Evolutionary conservation across 345 rosid species (phyloP), one percentile per base, ranked within the genome.

Genomic region (Populus alba): DNA sequence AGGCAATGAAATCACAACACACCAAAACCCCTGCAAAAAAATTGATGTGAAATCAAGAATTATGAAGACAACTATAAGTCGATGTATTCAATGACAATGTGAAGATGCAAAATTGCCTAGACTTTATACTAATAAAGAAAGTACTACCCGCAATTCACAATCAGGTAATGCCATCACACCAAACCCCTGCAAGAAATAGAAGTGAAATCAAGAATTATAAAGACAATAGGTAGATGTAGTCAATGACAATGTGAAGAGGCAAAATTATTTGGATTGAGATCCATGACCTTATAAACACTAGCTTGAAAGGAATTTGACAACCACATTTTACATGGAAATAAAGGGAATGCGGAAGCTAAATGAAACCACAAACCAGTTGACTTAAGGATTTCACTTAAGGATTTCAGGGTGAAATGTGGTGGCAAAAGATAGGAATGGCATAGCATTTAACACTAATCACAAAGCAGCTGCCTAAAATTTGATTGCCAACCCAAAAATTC

Each of bases 111-210:
- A 29, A 11, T 11, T 38, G 43, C 1, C 43, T 18, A 33, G 31
- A 22, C 37, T 15, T 29, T 29, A 68, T 41, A 71, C 63, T 43
- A 71, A 45, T 25, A 33, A 43, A 27, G 22, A 6, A 45, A 47
- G 59, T 7, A 35, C 43, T 45, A 63, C 51, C 43, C 74, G 63
- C 66, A 71, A 71, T 79, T 79, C 78, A 72, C 77, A 79, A 59
- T 39, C 68, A 16, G 59, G 33, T 74, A n/a, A 66, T 7, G 38
- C 17, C 45, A 12, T 65, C 35, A 51, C 59, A 72, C 59, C 68
- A 8, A 33, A 10, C 20, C 70, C 49, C 82, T 79, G 78, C 74
- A 79, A 73, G 7, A 65, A 23, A 53, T 63, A 53, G 20, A 65
- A 41, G 15, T 79, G 11, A 69, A 53, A 29, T 66, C 35, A 65